phyloP scores from a whole-genome alignment of 192 early-diverging fungal species.

The Haplosporangium gracile region DNA sequence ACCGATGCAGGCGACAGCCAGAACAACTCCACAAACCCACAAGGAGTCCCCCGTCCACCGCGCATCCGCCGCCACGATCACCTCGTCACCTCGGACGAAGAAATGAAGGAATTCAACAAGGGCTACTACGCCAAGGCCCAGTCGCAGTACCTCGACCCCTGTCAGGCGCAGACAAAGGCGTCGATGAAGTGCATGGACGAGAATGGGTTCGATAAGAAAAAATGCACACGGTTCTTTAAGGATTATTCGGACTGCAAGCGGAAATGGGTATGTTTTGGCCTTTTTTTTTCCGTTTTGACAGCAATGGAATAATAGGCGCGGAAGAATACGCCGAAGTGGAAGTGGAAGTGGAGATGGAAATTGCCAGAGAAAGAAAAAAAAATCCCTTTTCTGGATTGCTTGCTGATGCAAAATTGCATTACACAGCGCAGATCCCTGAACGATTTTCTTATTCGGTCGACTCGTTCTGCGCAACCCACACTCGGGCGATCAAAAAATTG shows the following conservation, averaged over 20 bases:
- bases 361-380: not conserved
- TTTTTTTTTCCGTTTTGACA: too few relatives aligned
- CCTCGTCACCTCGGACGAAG: slow-evolving; percentile 47
- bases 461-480: too few relatives aligned
- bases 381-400: not conserved
- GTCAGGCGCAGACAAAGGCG: slow-evolving; percentile 60
- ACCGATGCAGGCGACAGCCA: not conserved
- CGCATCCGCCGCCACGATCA: slow-evolving; percentile 34
- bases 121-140: slow-evolving; percentile 60
- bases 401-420: not conserved
- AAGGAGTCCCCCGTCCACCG: slow-evolving; percentile 11
- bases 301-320: too few relatives aligned
- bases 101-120: slow-evolving; percentile 57
- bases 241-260: slow-evolving; percentile 70
- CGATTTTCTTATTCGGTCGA: too few relatives aligned
- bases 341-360: not conserved
- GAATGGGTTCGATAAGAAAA: slow-evolving; percentile 64
- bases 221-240: slow-evolving; percentile 64
- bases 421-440: not conserved
- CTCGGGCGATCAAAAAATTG: not conserved
- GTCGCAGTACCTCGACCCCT: slow-evolving; percentile 70
- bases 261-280: slow-evolving; percentile 63
- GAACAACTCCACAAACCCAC: not conserved
- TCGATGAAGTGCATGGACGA: slow-evolving; percentile 67
- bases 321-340: not conserved